Percentiles rank a stretch among this genome's conserved stretches.
Evolutionary conservation across 1,284 basidiomycete genomes (phyloP).

Genomic region (Ganoderma boninense): DNA sequence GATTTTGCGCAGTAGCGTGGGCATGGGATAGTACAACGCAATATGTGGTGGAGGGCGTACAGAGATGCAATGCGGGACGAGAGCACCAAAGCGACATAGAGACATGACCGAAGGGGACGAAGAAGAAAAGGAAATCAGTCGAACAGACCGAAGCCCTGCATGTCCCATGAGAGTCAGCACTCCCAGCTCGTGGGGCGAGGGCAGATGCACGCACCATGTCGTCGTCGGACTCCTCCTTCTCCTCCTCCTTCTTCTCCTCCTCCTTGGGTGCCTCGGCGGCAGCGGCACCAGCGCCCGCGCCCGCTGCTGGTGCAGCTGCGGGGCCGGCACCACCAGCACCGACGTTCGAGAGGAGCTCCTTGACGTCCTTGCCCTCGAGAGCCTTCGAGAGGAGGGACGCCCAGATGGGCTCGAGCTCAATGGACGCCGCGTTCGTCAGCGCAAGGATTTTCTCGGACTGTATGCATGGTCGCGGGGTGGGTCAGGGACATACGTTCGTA

Average conservation of each 20-base stretch:
- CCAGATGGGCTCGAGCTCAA: slow-evolving; percentile 98
- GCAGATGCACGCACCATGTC: slow-evolving; percentile 80
- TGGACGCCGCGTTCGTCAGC: slow-evolving; percentile 83
- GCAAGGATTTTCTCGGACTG: slow-evolving; percentile 93
- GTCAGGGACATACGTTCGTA: not conserved
- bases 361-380: slow-evolving; percentile 97
- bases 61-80: slow-evolving; percentile 12
- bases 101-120: not conserved
- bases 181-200: not conserved
- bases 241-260: slow-evolving; percentile 82
- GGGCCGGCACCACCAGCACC: slow-evolving; percentile 86
- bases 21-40: slow-evolving; percentile 10
- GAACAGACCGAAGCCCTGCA: slow-evolving; percentile 84
- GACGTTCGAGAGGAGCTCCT: slow-evolving; percentile 93
- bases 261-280: slow-evolving; percentile 68
- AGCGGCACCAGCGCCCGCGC: slow-evolving; percentile 61
- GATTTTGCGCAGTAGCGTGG: slow-evolving; percentile 5
- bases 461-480: not conserved
- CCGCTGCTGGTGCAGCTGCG: slow-evolving; percentile 61
- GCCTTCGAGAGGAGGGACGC: slow-evolving; percentile 96
- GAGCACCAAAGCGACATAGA: slow-evolving; percentile 11
- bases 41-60: slow-evolving; percentile 8
- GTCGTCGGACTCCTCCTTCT: slow-evolving; percentile 92
- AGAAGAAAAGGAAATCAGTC: slow-evolving; percentile 56
- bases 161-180: not conserved